Base-by-base conservation (phyloP, 345 rosid species). In the Hibiscus trionum region DNA sequence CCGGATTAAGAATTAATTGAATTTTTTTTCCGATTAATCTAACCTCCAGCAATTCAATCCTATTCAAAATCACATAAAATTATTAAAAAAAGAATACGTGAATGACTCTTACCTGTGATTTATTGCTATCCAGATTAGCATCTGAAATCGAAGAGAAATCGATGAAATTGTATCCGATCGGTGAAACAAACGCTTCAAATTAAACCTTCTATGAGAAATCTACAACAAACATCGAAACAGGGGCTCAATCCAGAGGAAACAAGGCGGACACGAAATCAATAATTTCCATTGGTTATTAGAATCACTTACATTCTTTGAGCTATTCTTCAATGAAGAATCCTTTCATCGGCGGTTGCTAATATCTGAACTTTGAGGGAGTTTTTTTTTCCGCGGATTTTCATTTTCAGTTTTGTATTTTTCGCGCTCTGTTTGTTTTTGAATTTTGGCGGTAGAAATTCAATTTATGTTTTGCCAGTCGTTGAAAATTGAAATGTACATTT, bases 261-360 rank as follows among this genome's bases (percentile, higher is more conserved):
- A 14, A 49, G 0, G 53, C 53, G 53, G 17, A 15, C 53, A 49
- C n/a, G 53, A 14, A 39, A 64, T 4, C 5, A 11, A 19, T 49
- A 39, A 19, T 5, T 42, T 42, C 42, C 17, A 39, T 16, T 4
- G n/a, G 29, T 39, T 64, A 19, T 39, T 19, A 11, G 27, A 52
- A 27, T 52, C 39, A 50, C 33, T 21, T 19, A 29, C 66, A 35
- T n/a, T 50, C 71, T 67, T 76, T 66, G 56, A 60, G 26, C 65
- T 24, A 58, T 76, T 77, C 76, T 78, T 78, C 53, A 37, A 39
- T 12, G 10, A 69, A 66, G 74, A 66, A 33, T 61, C 75, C 64
- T 59, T 77, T 42, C 46, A 42, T 42, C 11, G 46, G 27, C 61
- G 77, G 67, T 57, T 58, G 21, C 37, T 15, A 7, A n/a, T 11